Evolutionary conservation across 768 basidiomycete genomes (phyloP).

Genomic region (Phanerodontia chrysosporium): DNA sequence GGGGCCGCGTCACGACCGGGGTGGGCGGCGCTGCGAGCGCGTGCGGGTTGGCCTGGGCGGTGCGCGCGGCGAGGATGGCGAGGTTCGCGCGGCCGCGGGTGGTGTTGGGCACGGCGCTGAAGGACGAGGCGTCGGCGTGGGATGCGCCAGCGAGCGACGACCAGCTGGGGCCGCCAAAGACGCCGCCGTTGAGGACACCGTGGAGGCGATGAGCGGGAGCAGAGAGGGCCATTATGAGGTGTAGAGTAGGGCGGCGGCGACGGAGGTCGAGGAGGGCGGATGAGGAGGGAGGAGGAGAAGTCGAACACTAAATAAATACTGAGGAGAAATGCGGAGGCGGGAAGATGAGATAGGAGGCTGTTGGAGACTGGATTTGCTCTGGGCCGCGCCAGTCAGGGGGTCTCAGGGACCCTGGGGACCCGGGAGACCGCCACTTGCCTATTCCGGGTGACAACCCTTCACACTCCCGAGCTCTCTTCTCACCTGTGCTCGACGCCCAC

Average conservation of each 20-base stretch:
- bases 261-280: background rate
- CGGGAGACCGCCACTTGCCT: background rate
- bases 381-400: background rate
- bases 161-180: conserved; percentile 12
- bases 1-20: conserved; percentile 16
- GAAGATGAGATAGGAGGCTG: background rate
- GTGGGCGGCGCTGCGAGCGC: conserved; percentile 11
- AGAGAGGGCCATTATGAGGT: conserved; percentile 12
- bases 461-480: background rate
- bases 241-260: background rate
- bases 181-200: conserved; percentile 7
- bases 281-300: background rate
- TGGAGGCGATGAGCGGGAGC: conserved; percentile 15
- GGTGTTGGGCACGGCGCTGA: conserved; percentile 20
- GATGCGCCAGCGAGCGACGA: conserved; percentile 6
- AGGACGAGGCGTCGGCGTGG: conserved; percentile 7
- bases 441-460: background rate
- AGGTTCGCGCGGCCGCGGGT: conserved; percentile 14
- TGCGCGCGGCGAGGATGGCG: conserved; percentile 13
- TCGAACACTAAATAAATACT: background rate
- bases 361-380: background rate
- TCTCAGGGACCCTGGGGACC: background rate
- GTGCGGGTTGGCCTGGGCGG: background rate
- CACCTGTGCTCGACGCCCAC: background rate
- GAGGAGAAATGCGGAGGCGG: background rate